These are phyloP conservation scores for Alisma plantagoaquatica DNA, from an alignment of 106 monocot genomes.

Conservation along the genomic window DNA sequence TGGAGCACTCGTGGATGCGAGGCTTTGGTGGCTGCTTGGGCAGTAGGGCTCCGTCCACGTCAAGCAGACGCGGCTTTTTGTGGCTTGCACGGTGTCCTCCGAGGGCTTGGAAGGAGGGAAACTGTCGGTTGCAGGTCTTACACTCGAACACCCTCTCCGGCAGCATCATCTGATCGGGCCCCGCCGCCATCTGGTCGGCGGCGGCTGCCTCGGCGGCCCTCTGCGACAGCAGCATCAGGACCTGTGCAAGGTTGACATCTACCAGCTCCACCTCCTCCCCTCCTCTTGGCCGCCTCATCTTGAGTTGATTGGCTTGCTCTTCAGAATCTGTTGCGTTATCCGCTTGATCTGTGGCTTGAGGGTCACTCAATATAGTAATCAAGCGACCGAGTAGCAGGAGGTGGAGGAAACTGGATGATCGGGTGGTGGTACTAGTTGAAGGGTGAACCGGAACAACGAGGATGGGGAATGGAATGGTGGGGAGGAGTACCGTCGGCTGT, in stretches of 20 bases:
- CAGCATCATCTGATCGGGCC: no score
- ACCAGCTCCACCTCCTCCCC: conserved; percentile 21
- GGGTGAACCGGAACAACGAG: no score
- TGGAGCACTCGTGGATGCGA: conserved; percentile 19
- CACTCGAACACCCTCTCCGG: conserved; percentile 19
- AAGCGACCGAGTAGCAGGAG: no score
- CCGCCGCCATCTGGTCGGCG: background rate
- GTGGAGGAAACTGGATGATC: no score
- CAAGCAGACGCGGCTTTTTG: conserved; percentile 17
- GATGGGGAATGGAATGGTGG: no score
- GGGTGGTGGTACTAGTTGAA: no score
- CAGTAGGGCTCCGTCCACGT: background rate
- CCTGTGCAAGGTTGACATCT: conserved; percentile 21
- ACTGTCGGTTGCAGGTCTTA: conserved; percentile 27
- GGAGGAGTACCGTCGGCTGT: no score
- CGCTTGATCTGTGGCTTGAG: no score
- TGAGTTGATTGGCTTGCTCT: no score
- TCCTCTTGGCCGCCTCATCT: conserved; percentile 19
- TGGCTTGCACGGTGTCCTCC: conserved; percentile 28
- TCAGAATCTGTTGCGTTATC: no score
- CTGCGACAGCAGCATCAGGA: conserved; percentile 29
- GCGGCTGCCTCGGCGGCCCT: conserved; percentile 4
- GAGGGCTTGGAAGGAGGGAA: conserved; percentile 23
- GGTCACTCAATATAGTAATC: no score
- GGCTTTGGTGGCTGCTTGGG: conserved; percentile 4